Conservation (phyloP, 164 flowering plant species). For the Nymphaea thermarum region DNA sequence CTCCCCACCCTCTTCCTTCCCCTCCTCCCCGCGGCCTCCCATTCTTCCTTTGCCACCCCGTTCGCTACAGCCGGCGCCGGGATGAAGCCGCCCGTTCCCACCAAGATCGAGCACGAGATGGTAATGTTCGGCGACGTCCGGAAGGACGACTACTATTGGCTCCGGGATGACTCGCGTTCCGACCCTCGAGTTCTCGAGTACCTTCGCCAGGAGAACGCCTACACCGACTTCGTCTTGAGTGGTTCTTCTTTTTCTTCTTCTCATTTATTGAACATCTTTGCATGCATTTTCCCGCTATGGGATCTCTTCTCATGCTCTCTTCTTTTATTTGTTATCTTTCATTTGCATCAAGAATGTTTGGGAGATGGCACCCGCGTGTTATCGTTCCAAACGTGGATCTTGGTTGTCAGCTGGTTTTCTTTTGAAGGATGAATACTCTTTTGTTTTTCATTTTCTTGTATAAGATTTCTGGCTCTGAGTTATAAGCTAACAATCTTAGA, state of each 20-base stretch:
- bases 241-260: conserved; percentile 20
- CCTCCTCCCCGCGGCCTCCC: not conserved
- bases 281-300: not conserved
- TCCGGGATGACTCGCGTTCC: conserved; percentile 85
- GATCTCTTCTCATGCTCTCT: not conserved
- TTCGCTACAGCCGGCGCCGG: no score
- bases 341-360: no score
- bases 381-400: no score
- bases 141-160: conserved; percentile 80
- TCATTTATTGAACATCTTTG: not conserved
- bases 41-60: not conserved
- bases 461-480: no score
- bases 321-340: no score
- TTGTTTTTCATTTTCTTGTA: no score
- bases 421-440: no score
- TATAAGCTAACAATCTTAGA: no score
- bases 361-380: no score
- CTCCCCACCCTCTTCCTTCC: not conserved
- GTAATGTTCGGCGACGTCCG: conserved; percentile 83
- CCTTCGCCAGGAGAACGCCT: conserved; percentile 53
- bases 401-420: no score
- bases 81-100: conserved; percentile 42
- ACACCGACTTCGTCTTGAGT: conserved; percentile 48
- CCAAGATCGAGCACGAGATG: conserved; percentile 71
- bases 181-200: conserved; percentile 52